Conservation (phyloP, 176 grass and related monocot genomes). For the Oryza longistaminata region DNA sequence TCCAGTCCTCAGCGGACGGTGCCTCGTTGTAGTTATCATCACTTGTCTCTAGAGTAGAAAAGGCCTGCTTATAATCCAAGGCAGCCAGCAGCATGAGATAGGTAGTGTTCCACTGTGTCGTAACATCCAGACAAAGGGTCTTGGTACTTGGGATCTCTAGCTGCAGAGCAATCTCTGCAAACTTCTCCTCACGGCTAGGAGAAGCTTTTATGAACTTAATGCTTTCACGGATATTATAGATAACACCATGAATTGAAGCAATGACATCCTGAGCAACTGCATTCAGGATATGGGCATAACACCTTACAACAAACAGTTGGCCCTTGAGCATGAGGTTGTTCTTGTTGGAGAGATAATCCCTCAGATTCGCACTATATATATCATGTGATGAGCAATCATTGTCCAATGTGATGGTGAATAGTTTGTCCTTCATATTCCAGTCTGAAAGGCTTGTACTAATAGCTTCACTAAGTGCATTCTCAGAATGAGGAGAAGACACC, state of each 20-base stretch:
- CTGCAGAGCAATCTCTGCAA: constrained; percentile 64
- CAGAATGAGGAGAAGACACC: constrained; percentile 74
- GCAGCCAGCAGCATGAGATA: constrained; percentile 70
- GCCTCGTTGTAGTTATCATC: constrained; percentile 72
- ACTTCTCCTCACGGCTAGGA: constrained; percentile 58
- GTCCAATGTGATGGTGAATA: constrained; percentile 72
- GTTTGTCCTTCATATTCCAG: constrained; percentile 65
- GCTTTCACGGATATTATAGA: constrained; percentile 80
- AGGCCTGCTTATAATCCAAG: constrained; percentile 67
- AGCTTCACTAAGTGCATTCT: constrained; percentile 73
- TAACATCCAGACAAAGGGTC: constrained; percentile 63
- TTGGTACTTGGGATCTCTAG: constrained; percentile 66
- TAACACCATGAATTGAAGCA: constrained; percentile 68
- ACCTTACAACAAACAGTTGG: constrained; percentile 72
- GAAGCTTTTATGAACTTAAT: constrained; percentile 78
- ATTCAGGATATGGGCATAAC: constrained; percentile 66
- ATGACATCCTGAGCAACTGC: constrained; percentile 65
- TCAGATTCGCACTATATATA: constrained; percentile 78
- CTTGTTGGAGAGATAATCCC: constrained; percentile 67
- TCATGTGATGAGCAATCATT: constrained; percentile 76
- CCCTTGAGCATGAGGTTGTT: constrained; percentile 64
- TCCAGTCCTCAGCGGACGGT: constrained; percentile 63
- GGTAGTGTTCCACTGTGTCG: constrained; percentile 76
- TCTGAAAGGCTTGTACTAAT: constrained; percentile 58
- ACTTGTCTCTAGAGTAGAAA: constrained; percentile 55